phyloP scores from a whole-genome alignment of 2,329 filamentous ascomycete species.

The Sordariomycetes sp. region DNA sequence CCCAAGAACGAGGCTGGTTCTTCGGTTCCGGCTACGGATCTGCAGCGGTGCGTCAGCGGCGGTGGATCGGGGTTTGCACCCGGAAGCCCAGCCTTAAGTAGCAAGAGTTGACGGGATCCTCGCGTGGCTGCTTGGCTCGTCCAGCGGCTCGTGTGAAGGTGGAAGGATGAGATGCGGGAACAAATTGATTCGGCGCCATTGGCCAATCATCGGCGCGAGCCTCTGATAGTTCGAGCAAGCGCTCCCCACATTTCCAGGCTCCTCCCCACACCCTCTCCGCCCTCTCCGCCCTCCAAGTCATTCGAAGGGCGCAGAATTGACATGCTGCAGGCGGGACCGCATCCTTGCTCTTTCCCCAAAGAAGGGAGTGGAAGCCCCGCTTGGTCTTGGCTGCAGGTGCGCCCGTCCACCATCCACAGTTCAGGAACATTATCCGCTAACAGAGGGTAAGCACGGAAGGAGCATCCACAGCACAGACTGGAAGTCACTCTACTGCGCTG shows the following conservation, averaged over 20 bases:
- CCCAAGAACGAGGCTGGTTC: too few species aligned
- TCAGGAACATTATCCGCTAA: not conserved
- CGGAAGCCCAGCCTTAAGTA: not conserved
- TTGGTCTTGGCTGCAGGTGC: not conserved
- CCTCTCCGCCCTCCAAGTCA: slow-evolving; percentile 13
- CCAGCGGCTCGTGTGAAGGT: too few species aligned
- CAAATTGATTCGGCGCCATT: too few species aligned
- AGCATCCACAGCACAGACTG: not conserved
- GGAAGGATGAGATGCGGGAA: too few species aligned
- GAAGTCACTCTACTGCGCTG: not conserved
- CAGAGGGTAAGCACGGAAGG: not conserved
- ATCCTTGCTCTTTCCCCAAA: not conserved
- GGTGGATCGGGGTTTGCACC: not conserved
- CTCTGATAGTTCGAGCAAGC: not conserved
- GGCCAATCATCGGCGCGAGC: not conserved
- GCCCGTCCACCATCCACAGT: not conserved
- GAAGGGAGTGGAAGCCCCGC: not conserved
- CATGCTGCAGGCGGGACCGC: slow-evolving; percentile 12
- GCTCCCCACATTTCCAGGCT: not conserved
- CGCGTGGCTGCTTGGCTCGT: not conserved
- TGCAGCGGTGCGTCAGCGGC: not conserved
- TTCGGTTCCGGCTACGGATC: not conserved
- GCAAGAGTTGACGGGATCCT: not conserved
- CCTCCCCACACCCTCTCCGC: not conserved
- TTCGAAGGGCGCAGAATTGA: slow-evolving; percentile 26